Percentiles rank a stretch among this genome's conserved stretches.
phyloP scores from a whole-genome alignment of 768 basidiomycete genomes.

The Clitopilus passeckerianus region DNA sequence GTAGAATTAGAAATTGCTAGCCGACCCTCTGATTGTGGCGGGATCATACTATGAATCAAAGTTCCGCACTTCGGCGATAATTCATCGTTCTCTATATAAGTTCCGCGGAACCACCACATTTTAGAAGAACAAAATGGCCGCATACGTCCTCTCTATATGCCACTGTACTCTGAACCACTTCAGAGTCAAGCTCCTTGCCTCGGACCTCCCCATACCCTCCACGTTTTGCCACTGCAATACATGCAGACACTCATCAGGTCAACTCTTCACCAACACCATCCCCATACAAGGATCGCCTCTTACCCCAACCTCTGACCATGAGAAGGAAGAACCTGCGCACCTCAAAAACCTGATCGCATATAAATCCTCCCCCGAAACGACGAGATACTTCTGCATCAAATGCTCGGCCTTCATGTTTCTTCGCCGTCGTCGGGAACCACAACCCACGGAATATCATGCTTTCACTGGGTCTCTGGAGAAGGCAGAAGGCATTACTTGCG shows the following conservation, averaged over 20 bases:
- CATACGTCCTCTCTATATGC: background rate
- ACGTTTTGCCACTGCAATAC: slow-evolving; percentile 24
- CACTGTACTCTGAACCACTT: slow-evolving; percentile 14
- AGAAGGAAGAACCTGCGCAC: slow-evolving; percentile 10
- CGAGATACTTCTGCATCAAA: slow-evolving; percentile 21
- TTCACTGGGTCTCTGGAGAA: slow-evolving; percentile 18
- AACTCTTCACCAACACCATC: slow-evolving; percentile 17
- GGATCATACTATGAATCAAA: too few relatives aligned
- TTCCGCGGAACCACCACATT: background rate
- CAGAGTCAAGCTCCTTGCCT: slow-evolving; percentile 16
- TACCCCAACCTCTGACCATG: background rate
- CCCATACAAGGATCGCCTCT: slow-evolving; percentile 17
- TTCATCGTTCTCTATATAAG: background rate
- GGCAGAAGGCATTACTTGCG: slow-evolving; percentile 16
- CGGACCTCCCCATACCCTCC: slow-evolving; percentile 14
- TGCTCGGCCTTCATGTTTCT: slow-evolving; percentile 24
- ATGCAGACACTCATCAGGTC: slow-evolving; percentile 22
- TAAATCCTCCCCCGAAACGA: slow-evolving; percentile 13
- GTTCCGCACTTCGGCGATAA: background rate
- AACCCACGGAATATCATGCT: slow-evolving; percentile 14
- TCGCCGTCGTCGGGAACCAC: slow-evolving; percentile 4
- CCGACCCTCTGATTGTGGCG: too few relatives aligned
- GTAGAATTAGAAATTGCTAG: too few relatives aligned
- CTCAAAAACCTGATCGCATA: slow-evolving; percentile 17
- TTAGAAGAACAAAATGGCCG: background rate